Percentiles rank a stretch among this genome's conserved stretches.
These are phyloP conservation scores for Tricholomella constricta DNA, from an alignment of 768 basidiomycete species.

Conservation along the genomic window DNA sequence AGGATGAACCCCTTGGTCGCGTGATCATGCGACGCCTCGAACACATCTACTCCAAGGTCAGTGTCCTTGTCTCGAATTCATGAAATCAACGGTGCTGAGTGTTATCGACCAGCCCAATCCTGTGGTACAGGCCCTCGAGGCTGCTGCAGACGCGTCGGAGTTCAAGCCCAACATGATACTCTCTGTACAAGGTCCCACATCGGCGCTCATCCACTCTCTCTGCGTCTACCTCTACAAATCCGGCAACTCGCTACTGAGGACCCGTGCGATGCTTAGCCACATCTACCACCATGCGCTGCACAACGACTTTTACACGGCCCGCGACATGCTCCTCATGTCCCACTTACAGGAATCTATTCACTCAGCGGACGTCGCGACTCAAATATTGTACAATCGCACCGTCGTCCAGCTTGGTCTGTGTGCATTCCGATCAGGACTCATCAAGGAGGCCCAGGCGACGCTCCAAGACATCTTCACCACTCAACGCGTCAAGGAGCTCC, in stretches of 20 bases:
- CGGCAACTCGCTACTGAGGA: conserved; percentile 88
- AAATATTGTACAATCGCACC: conserved; percentile 97
- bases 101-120: conserved; percentile 72
- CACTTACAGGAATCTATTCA: conserved; percentile 97
- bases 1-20: conserved; percentile 78
- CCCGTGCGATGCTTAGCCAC: conserved; percentile 96
- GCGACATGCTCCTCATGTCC: conserved; percentile 98
- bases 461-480: conserved; percentile 96
- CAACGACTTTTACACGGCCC: conserved; percentile 94
- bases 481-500: conserved; percentile 93
- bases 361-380: conserved; percentile 94
- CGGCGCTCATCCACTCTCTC: conserved; percentile 82
- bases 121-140: conserved; percentile 88
- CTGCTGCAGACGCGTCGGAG: conserved; percentile 57
- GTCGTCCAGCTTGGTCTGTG: conserved; percentile 97
- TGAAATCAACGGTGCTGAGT: neutral
- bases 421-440: conserved; percentile 93
- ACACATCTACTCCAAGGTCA: conserved; percentile 97
- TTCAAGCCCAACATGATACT: conserved; percentile 67
- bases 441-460: conserved; percentile 90
- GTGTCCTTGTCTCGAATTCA: conserved; percentile 5
- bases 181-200: conserved; percentile 54
- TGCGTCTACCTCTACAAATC: conserved; percentile 93
- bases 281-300: conserved; percentile 97
- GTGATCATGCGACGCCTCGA: conserved; percentile 95